Evolutionary conservation across 495 filamentous ascomycete genomes (phyloP), one percentile per base, ranked within the genome.

Genomic region (Neurospora sp.): DNA sequence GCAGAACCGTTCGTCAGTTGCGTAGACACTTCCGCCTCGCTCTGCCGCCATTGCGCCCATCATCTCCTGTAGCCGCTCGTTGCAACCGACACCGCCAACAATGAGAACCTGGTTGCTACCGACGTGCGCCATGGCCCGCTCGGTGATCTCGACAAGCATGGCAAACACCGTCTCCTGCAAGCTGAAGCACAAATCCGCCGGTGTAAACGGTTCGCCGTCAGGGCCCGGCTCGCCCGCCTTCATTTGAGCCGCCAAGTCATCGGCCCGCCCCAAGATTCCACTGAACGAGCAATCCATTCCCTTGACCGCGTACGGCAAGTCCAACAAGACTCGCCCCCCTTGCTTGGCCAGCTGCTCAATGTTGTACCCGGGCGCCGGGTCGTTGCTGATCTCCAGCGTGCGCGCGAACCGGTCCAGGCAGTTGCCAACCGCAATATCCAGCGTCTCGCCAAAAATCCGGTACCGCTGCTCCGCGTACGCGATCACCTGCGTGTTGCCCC

Each of bases 61-160:
- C 96, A 99, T 99, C 79, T 97, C 91, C 84, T 99, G 96, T 76
- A 99, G 79, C 12, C 96, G 87, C 86, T 96, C 93, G 79, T 99
- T 99, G 77, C 93, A 96, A n/a, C 96, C 96, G 37, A 99, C 96
- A n/a, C 96, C 96, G 31, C 96, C 96, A 5, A 99, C 96, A 73
- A 99, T 93, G 54, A 99, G 85, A 11, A 98, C 96, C 83, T 98
- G 93, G 74, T 83, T 90, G 27, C 92, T 93, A 39, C 93, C 94
- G 31, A 97, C 95, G 83, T 99, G 96, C 37, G 96, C 95, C 96
- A 99, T 99, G 4, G 96, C 96, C 38, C 96, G 90, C 85, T 99
- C 96, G 0, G 96, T 99, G 77, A 97, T 99, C 87, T 99, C 96
- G 7, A 99, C 96, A 54, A 99, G 85, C 96, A 99, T 99, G 1